phyloP scores from a whole-genome alignment of 768 basidiomycete genomes.

The Pulveroboletus ravenelii region DNA sequence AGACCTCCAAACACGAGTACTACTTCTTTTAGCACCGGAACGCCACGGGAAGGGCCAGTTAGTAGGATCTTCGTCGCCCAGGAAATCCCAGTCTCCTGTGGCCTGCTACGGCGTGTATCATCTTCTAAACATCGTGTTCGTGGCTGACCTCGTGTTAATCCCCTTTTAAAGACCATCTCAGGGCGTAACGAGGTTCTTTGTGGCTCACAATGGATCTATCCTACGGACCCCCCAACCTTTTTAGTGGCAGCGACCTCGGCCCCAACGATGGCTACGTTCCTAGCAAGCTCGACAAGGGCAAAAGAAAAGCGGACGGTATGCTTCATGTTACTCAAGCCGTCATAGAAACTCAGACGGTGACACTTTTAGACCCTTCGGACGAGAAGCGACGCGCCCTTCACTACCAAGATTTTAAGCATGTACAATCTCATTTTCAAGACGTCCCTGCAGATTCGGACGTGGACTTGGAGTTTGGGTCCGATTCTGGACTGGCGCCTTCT shows the following conservation, averaged over 20 bases:
- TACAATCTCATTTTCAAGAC: neutral
- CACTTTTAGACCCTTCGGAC: slow-evolving; percentile 9
- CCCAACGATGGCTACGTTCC: neutral
- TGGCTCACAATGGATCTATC: slow-evolving; percentile 8
- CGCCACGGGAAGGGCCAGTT: too few species aligned
- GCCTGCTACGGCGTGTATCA: slow-evolving; percentile 6
- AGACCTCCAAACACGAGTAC: slow-evolving; percentile 10
- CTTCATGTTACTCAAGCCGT: neutral
- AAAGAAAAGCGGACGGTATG: slow-evolving; percentile 17
- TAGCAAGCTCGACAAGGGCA: slow-evolving; percentile 16
- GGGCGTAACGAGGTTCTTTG: neutral
- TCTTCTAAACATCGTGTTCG: too few species aligned
- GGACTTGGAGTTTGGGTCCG: neutral
- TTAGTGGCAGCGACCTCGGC: neutral
- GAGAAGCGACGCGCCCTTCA: neutral
- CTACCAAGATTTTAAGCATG: neutral
- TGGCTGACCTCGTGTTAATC: slow-evolving; percentile 6
- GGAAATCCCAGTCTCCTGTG: slow-evolving; percentile 5
- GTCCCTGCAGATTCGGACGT: slow-evolving; percentile 8
- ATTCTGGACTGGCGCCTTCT: slow-evolving; percentile 5
- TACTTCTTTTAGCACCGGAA: slow-evolving; percentile 4
- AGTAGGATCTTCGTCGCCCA: slow-evolving; percentile 10
- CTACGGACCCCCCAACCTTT: slow-evolving; percentile 14
- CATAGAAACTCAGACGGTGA: neutral
- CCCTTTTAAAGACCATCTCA: slow-evolving; percentile 5